phyloP scores from a whole-genome alignment of 2,329 filamentous ascomycete species.

The Cladorrhinum sp. region DNA sequence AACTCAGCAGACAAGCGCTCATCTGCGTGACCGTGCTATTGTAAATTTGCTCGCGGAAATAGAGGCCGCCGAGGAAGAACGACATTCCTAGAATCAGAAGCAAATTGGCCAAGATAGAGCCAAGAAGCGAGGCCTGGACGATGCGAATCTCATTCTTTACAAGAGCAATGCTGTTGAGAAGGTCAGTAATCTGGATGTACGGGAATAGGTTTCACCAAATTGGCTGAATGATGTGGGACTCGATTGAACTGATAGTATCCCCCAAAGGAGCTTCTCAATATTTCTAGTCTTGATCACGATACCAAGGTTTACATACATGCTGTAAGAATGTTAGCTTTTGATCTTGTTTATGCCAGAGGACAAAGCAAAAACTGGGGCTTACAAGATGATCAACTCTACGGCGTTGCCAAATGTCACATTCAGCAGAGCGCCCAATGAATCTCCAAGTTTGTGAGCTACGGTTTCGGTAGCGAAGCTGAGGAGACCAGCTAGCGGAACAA shows the following conservation, averaged over 20 bases:
- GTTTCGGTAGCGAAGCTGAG: constrained; percentile 73
- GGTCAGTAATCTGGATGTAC: constrained; percentile 34
- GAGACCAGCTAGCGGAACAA: constrained; percentile 70
- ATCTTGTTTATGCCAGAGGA: neutral
- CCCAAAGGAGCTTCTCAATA: constrained; percentile 56
- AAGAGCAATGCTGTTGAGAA: constrained; percentile 63
- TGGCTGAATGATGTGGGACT: constrained; percentile 38
- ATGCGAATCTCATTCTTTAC: constrained; percentile 84
- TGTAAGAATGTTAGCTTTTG: constrained; percentile 27
- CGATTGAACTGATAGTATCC: constrained; percentile 53
- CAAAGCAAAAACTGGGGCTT: constrained; percentile 16
- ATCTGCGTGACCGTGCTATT: constrained; percentile 95
- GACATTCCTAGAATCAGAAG: constrained; percentile 89
- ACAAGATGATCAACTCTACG: constrained; percentile 75
- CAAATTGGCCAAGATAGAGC: constrained; percentile 85
- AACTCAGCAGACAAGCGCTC: constrained; percentile 86
- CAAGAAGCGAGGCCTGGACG: constrained; percentile 84
- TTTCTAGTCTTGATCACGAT: constrained; percentile 44
- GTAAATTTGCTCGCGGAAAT: constrained; percentile 89
- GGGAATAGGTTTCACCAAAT: neutral
- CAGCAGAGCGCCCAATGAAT: constrained; percentile 68
- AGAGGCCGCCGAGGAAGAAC: constrained; percentile 80
- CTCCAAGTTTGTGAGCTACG: constrained; percentile 68
- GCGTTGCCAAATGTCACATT: constrained; percentile 79
- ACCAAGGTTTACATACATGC: constrained; percentile 51